Evolutionary conservation across 768 basidiomycete genomes (phyloP), one percentile per base, ranked within the genome.

Genomic region (Termitomyces bulborhizus): DNA sequence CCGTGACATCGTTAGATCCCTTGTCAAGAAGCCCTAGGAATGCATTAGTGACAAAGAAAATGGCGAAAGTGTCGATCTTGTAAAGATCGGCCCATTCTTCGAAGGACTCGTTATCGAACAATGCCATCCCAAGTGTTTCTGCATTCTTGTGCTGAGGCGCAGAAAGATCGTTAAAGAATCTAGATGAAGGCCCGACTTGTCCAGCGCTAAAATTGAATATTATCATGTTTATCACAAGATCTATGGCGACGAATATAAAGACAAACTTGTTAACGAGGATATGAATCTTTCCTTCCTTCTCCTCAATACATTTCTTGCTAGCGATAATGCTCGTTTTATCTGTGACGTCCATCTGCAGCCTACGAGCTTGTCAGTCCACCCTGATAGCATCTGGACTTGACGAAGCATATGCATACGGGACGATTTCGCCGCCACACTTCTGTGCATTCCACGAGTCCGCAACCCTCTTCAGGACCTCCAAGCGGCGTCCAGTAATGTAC

Each of bases 11-110:
- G 60, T 79, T 74, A 24, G 85, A 81, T 31, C 88, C 90, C 60
- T 83, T 86, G 52, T 83, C 84, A 44, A 92, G 79, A 41, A 92
- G 72, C 4, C 85, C 89, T 44, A 90, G 69, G 69, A 91, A 90
- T 0, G 87, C 90, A 6, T 79, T 82, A 0, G 87, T 87, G 57
- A 84, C 78, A 65, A 91, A 92, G 71, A 82, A 91, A 51, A 85
- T 72, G n/a, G 90, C 84, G 63, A 85, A 83, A 0, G 85, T 79
- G 71, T 92, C 91, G 68, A 88, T 74, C 12, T 70, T 66, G 64
- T 82, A 90, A 15, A 88, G 67, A 39, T 80, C 68, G 0, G 73
- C 67, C 90, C 90, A 92, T 40, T 69, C 73, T 21, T 83, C 81
- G 54, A 82, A 77, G 4, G 78, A 75, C 58, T 88, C 86, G 58